phyloP scores from a whole-genome alignment of 768 basidiomycete genomes.

The Kwoniella sp. region DNA sequence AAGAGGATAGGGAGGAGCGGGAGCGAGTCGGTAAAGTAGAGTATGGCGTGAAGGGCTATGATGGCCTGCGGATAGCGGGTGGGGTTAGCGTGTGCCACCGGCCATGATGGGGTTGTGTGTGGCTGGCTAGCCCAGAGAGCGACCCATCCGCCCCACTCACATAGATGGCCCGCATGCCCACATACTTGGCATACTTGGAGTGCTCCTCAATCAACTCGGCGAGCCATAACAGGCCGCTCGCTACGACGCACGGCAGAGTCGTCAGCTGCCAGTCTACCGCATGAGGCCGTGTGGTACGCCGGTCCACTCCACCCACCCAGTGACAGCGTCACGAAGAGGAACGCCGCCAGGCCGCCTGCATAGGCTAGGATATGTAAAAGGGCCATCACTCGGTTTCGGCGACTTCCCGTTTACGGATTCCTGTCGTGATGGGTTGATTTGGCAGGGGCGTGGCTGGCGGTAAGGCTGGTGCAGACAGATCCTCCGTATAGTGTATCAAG shows the following conservation, averaged over 20 bases:
- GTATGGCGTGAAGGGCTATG: conserved; percentile 68
- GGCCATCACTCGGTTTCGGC: conserved; percentile 20
- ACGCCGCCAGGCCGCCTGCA: conserved; percentile 68
- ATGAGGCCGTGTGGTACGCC: too few relatives aligned
- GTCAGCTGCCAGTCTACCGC: too few relatives aligned
- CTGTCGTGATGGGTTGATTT: neutral
- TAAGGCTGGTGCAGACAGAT: too few relatives aligned
- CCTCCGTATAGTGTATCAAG: too few relatives aligned
- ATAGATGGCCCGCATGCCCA: conserved; percentile 83
- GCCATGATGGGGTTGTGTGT: neutral
- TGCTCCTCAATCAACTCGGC: conserved; percentile 96
- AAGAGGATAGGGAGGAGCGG: conserved; percentile 71
- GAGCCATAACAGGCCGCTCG: conserved; percentile 86
- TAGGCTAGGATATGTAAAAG: conserved; percentile 55
- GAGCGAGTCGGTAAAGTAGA: conserved; percentile 75
- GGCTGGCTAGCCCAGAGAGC: neutral
- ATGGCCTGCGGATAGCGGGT: too few relatives aligned
- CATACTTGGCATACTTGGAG: conserved; percentile 68
- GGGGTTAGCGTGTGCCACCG: too few relatives aligned
- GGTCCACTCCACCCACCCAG: conserved; percentile 72
- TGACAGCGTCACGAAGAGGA: conserved; percentile 85
- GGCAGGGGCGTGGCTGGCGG: too few relatives aligned
- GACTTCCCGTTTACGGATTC: neutral
- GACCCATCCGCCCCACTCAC: conserved; percentile 56
- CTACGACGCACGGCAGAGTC: too few relatives aligned